Evolutionary conservation across 768 basidiomycete genomes (phyloP).

Genomic region (Leccinum subgranulosum): DNA sequence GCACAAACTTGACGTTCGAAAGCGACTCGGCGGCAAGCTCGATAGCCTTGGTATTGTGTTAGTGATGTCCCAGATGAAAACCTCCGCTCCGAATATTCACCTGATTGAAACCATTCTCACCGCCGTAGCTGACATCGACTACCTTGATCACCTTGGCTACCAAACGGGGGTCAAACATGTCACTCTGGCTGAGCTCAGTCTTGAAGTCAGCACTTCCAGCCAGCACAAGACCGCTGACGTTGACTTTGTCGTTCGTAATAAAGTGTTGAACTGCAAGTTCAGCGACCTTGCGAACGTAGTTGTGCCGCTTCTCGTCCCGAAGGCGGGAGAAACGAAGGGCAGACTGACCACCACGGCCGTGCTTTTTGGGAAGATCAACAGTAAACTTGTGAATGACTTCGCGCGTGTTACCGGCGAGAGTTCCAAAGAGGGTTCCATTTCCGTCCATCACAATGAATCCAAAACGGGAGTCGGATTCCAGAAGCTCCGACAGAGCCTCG

Average conservation of each 20-base stretch:
- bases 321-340: conserved; percentile 99
- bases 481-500: conserved; percentile 91
- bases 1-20: conserved; percentile 98
- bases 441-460: conserved; percentile 99
- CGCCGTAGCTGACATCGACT: conserved; percentile 97
- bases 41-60: conserved; percentile 62
- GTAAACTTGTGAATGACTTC: conserved; percentile 98
- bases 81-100: conserved; percentile 36
- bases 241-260: conserved; percentile 97
- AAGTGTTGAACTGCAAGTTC: conserved; percentile 97
- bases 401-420: conserved; percentile 93
- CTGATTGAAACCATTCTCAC: conserved; percentile 99
- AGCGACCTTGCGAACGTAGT: conserved; percentile 98
- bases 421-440: conserved; percentile 96
- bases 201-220: conserved; percentile 99
- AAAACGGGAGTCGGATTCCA: conserved; percentile 96
- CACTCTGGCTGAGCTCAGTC: conserved; percentile 92
- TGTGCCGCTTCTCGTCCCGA: conserved; percentile 98
- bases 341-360: conserved; percentile 99
- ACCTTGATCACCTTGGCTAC: conserved; percentile 94
- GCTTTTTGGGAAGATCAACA: conserved; percentile 99
- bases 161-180: conserved; percentile 91
- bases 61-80: not conserved
- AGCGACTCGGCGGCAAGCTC: conserved; percentile 95
- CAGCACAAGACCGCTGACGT: conserved; percentile 92